These are phyloP conservation scores for Mortierella sp. DNA, from an alignment of 371 early-diverging fungal species.

Conservation along the genomic window DNA sequence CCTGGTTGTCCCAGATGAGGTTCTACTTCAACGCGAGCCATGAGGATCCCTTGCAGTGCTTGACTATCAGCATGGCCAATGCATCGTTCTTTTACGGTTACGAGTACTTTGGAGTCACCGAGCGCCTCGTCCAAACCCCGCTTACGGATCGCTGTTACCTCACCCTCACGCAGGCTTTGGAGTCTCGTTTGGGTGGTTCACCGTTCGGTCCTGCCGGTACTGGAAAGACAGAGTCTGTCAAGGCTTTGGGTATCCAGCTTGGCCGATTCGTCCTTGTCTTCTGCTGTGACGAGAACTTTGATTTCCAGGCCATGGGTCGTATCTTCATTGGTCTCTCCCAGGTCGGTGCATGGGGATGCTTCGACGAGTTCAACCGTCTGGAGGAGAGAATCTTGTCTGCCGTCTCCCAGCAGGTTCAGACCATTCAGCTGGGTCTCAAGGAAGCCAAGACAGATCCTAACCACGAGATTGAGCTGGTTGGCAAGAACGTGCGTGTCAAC, in stretches of 20 bases:
- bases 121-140: slow-evolving; percentile 98
- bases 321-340: slow-evolving; percentile 98
- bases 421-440: slow-evolving; percentile 96
- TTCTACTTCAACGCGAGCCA: slow-evolving; percentile 85
- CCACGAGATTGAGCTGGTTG: slow-evolving; percentile 93
- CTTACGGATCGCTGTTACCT: slow-evolving; percentile 98
- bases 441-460: slow-evolving; percentile 71
- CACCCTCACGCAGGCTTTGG: slow-evolving; percentile 97
- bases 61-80: slow-evolving; percentile 94
- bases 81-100: slow-evolving; percentile 96
- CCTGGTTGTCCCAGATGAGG: slow-evolving; percentile 98
- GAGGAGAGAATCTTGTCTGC: slow-evolving; percentile 98
- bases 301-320: slow-evolving; percentile 99
- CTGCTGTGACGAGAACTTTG: slow-evolving; percentile 99
- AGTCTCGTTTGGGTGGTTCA: slow-evolving; percentile 93
- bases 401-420: slow-evolving; percentile 98
- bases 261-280: slow-evolving; percentile 98
- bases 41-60: slow-evolving; percentile 79
- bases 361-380: slow-evolving; percentile 99
- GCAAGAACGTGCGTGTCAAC: slow-evolving; percentile 88
- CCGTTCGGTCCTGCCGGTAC: slow-evolving; percentile 99
- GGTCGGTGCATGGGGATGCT: slow-evolving; percentile 99
- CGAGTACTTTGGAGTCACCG: slow-evolving; percentile 97
- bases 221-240: slow-evolving; percentile 99
- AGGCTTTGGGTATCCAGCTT: slow-evolving; percentile 95